Evolutionary conservation across 257 asterid genomes (phyloP), one percentile per base, ranked within the genome.

Genomic region (Cruciata laevipes): DNA sequence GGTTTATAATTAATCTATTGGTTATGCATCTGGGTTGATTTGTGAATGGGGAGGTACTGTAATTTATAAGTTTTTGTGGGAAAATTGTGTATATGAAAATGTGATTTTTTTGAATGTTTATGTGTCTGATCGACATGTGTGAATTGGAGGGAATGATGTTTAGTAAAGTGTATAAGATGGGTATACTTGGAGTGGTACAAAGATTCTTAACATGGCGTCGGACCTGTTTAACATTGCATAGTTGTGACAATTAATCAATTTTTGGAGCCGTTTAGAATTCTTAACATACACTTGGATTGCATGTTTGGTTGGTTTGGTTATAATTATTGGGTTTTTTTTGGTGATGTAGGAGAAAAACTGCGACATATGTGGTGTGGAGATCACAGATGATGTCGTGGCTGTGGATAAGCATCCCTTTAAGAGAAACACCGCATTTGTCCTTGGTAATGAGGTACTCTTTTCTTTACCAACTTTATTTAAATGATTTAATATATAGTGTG

Each of bases 281-380:
- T n/a, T n/a, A n/a, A n/a, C n/a, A n/a, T n/a, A n/a, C n/a, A n/a
- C n/a, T n/a, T n/a, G n/a, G n/a, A n/a, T n/a, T n/a, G n/a, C n/a
- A n/a, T n/a, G 55, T 37, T 25, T 70, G 63, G 23, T 32, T 55
- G 14, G 13, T 42, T 11, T 42, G 51, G 5, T 42, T 3, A 42
- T 11, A 12, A 5, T 42, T 13, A 11, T 51, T 33, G 23, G 58
- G 7, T 4, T 5, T 56, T n/a, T 59, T 70, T 47, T 16, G 53
- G 63, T 20, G 47, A 47, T 57, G 70, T 73, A 94, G 99, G 99
- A 90, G 71, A 86, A 74, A 83, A 90, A 82, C 73, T 88, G 95
- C 63, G 97, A 94, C 76, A 88, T 94, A 69, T 94, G 97, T 75
- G 97, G 99, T 23, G 99, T 94, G 72, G 99, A 94, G 84, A 94